These are phyloP conservation scores for Anisodus acutangulus DNA, from an alignment of 257 asterid species.

Conservation along the genomic window DNA sequence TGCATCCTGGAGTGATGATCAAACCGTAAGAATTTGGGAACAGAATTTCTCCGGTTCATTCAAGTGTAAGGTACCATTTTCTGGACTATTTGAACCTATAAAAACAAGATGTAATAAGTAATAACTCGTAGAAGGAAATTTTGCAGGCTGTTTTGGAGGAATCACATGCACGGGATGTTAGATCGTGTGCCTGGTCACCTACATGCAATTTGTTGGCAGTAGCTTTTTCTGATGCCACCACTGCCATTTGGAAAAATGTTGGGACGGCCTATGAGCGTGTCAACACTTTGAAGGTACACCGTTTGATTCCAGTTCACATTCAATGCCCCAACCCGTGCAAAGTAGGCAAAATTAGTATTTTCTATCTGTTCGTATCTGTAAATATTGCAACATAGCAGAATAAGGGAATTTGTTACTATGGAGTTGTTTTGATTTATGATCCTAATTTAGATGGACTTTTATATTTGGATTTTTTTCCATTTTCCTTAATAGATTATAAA, in stretches of 20 bases:
- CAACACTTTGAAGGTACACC: conserved; percentile 72
- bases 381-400: background rate
- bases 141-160: conserved; percentile 83
- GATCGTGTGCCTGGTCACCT: conserved; percentile 90
- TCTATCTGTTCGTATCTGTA: background rate
- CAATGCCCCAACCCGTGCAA: background rate
- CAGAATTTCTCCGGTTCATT: conserved; percentile 60
- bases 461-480: background rate
- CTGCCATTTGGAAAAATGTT: conserved; percentile 73
- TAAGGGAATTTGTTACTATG: background rate
- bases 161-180: conserved; percentile 74
- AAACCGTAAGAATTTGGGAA: conserved; percentile 83
- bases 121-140: conserved; percentile 7
- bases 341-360: background rate
- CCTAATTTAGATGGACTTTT: background rate
- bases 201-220: conserved; percentile 70
- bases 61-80: conserved; percentile 59
- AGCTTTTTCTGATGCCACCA: conserved; percentile 85
- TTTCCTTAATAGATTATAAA: conserved; percentile 3
- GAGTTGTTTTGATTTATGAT: conserved; percentile 4
- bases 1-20: conserved; percentile 91
- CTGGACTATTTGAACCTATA: conserved; percentile 16
- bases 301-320: background rate
- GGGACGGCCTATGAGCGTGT: conserved; percentile 66
- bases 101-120: background rate